Evolutionary conservation across 495 filamentous ascomycete species (phyloP).

Genomic region (Hyaloscypha finlandica): DNA sequence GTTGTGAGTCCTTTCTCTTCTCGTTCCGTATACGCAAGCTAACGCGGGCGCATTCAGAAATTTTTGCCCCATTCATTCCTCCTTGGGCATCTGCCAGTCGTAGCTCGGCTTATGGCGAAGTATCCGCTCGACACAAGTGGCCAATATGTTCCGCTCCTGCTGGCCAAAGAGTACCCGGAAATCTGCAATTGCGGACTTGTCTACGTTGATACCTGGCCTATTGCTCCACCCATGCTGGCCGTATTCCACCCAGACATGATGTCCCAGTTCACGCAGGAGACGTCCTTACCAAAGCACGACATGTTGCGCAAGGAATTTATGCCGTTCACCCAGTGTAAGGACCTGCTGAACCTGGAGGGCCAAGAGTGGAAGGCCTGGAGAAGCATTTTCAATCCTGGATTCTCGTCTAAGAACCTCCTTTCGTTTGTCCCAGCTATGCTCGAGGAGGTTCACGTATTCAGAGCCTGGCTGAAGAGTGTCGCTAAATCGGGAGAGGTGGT

Average conservation of each 20-base stretch:
- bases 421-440: conserved; percentile 44
- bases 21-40: conserved; percentile 1
- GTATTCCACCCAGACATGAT: conserved; percentile 40
- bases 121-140: conserved; percentile 3
- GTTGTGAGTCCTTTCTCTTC: conserved; percentile 25
- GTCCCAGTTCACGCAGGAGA: conserved; percentile 38
- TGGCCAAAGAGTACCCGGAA: conserved; percentile 34
- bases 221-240: conserved; percentile 38
- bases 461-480: conserved; percentile 32
- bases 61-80: conserved; percentile 43
- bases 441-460: conserved; percentile 42
- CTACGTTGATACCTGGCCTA: conserved; percentile 51
- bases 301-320: conserved; percentile 35
- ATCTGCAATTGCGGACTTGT: conserved; percentile 33
- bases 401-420: conserved; percentile 43
- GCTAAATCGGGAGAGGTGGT: conserved; percentile 36
- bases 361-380: background rate
- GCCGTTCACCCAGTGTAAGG: conserved; percentile 31
- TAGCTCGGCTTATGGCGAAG: conserved; percentile 33
- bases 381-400: conserved; percentile 48
- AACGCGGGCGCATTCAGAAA: no score
- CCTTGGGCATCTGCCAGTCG: conserved; percentile 37
- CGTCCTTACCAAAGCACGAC: conserved; percentile 38
- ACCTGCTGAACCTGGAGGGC: background rate
- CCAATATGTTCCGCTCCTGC: conserved; percentile 24